Evolutionary conservation across 176 grass and related monocot species (phyloP).

Genomic region (Musa schizocarpa): DNA sequence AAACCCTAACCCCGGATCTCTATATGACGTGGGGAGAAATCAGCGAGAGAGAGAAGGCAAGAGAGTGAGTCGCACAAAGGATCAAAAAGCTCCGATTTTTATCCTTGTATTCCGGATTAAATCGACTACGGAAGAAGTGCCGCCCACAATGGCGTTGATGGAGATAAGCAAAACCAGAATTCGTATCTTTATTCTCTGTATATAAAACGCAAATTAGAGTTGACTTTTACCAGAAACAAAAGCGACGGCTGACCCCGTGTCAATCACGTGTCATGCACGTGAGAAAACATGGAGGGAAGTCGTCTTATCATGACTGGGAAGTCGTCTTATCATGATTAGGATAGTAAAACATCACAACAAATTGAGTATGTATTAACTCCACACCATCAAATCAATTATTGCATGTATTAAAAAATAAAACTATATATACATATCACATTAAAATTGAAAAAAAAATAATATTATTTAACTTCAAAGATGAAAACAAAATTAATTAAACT

Average conservation of each 20-base stretch:
- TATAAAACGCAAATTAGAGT: background rate
- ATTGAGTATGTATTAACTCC: background rate
- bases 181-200: background rate
- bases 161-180: background rate
- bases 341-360: too few species aligned
- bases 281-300: background rate
- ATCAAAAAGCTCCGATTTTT: background rate
- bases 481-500: too few species aligned
- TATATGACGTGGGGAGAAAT: background rate
- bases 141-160: background rate
- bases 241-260: background rate
- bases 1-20: background rate
- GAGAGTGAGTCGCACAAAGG: background rate
- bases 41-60: background rate
- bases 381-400: background rate
- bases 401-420: too few species aligned
- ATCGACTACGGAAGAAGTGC: background rate
- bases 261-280: background rate
- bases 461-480: too few species aligned
- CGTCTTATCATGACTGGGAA: too few species aligned
- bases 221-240: background rate
- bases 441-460: too few species aligned
- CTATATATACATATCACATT: too few species aligned
- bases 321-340: too few species aligned
- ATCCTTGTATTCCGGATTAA: background rate